Evolutionary conservation across 2,329 filamentous ascomycete species (phyloP).

Genomic region (Claviceps sp.): DNA sequence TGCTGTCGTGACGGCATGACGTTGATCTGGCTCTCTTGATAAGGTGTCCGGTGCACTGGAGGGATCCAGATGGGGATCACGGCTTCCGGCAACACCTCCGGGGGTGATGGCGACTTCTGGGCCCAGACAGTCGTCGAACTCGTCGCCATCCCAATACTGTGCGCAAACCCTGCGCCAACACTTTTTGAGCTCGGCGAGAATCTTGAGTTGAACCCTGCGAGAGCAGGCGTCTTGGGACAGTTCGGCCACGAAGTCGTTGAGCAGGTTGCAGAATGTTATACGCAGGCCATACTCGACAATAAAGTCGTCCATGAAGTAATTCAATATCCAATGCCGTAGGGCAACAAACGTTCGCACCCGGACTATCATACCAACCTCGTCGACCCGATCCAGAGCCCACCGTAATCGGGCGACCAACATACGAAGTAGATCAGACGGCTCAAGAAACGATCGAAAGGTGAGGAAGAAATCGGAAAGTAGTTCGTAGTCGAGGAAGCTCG

Average conservation of each 20-base stretch:
- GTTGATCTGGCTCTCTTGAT: constrained; percentile 28
- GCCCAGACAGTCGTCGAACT: constrained; percentile 48
- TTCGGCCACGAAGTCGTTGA: constrained; percentile 56
- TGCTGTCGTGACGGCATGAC: constrained; percentile 25
- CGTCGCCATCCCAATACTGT: constrained; percentile 70
- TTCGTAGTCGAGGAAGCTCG: constrained; percentile 92
- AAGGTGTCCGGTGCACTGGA: constrained; percentile 35
- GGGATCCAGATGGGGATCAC: constrained; percentile 41
- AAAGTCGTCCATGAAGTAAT: constrained; percentile 96
- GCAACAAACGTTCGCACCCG: constrained; percentile 92
- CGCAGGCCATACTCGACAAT: constrained; percentile 62
- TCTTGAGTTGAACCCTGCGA: constrained; percentile 56
- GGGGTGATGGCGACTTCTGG: constrained; percentile 58
- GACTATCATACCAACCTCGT: constrained; percentile 86
- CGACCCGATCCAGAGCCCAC: constrained; percentile 70
- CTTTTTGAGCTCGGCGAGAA: constrained; percentile 86
- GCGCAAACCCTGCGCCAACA: constrained; percentile 91
- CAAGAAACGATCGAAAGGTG: constrained; percentile 80
- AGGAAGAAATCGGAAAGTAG: constrained; percentile 96
- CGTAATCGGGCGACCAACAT: constrained; percentile 74
- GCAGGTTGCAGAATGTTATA: constrained; percentile 61
- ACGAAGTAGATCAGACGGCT: constrained; percentile 59
- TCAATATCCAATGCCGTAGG: constrained; percentile 90
- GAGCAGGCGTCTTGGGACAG: constrained; percentile 30
- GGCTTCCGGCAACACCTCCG: constrained; percentile 55